Evolutionary conservation across 1,139 yeast genomes (phyloP).

Genomic region (Candida pseudoviswanathii): DNA sequence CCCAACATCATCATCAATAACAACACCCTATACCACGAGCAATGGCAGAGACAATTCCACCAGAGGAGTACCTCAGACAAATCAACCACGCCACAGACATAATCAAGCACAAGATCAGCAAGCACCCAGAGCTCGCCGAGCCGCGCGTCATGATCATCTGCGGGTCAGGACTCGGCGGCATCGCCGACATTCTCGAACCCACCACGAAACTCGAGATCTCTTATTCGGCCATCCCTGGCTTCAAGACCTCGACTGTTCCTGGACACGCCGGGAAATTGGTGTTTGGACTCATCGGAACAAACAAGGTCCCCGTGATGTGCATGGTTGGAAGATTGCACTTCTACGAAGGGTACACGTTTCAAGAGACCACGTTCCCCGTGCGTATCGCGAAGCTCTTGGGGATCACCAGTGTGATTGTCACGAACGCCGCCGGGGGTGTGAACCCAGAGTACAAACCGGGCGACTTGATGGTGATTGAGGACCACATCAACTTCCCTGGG

Average conservation of each 20-base stretch:
- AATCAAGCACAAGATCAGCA: conserved; percentile 10
- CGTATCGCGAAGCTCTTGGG: conserved; percentile 71
- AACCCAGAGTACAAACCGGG: conserved; percentile 72
- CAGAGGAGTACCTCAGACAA: conserved; percentile 15
- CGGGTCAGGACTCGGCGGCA: conserved; percentile 94
- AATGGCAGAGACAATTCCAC: conserved; percentile 17
- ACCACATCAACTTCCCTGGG: conserved; percentile 90
- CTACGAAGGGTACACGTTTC: conserved; percentile 85
- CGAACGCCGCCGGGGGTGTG: conserved; percentile 95
- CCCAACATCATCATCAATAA: not conserved
- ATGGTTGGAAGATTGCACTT: conserved; percentile 94
- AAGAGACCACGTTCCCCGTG: conserved; percentile 83
- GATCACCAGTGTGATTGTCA: conserved; percentile 65
- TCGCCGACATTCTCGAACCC: conserved; percentile 55
- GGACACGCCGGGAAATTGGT: conserved; percentile 88
- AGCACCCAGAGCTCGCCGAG: conserved; percentile 17
- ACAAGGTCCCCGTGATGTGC: conserved; percentile 78
- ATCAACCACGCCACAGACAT: conserved; percentile 15
- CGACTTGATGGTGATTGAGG: conserved; percentile 86
- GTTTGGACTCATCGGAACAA: conserved; percentile 73
- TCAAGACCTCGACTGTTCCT: conserved; percentile 76
- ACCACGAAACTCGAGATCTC: conserved; percentile 52
- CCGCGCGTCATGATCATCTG: conserved; percentile 82
- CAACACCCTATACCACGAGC: not conserved
- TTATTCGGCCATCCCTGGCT: conserved; percentile 77